Percentiles rank a stretch among this genome's conserved stretches.
Conservation (phyloP, 2,329 filamentous ascomycete species). For the Tolypocladium cylindrosporum region DNA sequence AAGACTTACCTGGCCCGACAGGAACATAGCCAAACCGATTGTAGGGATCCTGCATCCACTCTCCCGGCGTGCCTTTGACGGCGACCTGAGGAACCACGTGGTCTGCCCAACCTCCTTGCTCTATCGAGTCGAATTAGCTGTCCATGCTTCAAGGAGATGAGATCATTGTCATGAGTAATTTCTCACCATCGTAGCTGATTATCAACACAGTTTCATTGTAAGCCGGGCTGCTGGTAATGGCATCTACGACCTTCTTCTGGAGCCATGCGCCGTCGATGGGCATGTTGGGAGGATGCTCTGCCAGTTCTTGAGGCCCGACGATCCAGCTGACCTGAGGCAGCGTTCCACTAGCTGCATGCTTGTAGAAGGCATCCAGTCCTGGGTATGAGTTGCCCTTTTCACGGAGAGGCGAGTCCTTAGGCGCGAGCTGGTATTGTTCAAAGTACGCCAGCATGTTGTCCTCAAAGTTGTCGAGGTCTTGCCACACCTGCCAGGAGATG, state of each 20-base stretch:
- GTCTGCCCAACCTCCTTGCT: conserved; percentile 44
- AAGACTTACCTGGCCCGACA: conserved; percentile 16
- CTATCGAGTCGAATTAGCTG: conserved; percentile 12
- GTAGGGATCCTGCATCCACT: conserved; percentile 37
- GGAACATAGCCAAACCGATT: conserved; percentile 10
- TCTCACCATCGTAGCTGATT: conserved; percentile 36
- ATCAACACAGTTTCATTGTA: conserved; percentile 39
- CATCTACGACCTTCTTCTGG: conserved; percentile 40
- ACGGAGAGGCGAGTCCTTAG: conserved; percentile 6
- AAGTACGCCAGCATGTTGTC: conserved; percentile 40
- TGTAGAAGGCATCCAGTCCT: conserved; percentile 37
- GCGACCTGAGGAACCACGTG: conserved; percentile 39
- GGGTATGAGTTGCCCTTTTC: conserved; percentile 26
- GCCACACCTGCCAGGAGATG: conserved; percentile 40
- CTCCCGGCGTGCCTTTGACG: conserved; percentile 34
- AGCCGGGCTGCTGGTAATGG: conserved; percentile 34
- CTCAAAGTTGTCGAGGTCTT: conserved; percentile 38
- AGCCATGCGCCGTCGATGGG: conserved; percentile 46
- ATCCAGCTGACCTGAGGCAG: conserved; percentile 42
- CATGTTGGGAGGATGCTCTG: conserved; percentile 34
- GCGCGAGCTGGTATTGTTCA: conserved; percentile 8
- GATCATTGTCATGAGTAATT: neutral
- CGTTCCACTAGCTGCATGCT: conserved; percentile 35
- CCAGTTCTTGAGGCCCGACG: conserved; percentile 39
- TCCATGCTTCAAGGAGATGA: neutral